Evolutionary conservation across 1,284 basidiomycete species (phyloP).

Genomic region (Irpex sp.): DNA sequence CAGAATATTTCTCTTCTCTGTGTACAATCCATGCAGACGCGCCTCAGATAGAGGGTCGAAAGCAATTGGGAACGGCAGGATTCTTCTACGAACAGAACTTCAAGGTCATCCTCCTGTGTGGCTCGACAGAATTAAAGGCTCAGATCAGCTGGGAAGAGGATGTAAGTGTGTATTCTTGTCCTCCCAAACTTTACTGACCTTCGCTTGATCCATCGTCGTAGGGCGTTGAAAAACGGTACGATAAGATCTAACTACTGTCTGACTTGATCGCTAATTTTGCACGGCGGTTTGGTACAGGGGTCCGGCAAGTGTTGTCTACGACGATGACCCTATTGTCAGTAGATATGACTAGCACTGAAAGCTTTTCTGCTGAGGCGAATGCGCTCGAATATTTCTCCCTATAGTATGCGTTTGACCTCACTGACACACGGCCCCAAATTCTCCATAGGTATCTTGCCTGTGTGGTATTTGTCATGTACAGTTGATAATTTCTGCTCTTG

Average conservation of each 20-base stretch:
- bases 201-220: constrained; percentile 1
- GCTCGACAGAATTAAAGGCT: constrained; percentile 42
- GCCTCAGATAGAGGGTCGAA: constrained; percentile 24
- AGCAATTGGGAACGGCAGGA: constrained; percentile 15
- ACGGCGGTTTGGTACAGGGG: constrained; percentile 6
- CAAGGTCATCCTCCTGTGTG: constrained; percentile 47
- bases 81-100: constrained; percentile 38
- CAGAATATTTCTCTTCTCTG: constrained; percentile 42
- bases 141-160: constrained; percentile 44
- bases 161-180: constrained; percentile 21
- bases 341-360: background rate
- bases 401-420: too few relatives aligned
- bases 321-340: constrained; percentile 7
- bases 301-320: constrained; percentile 13
- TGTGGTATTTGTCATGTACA: too few relatives aligned
- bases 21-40: constrained; percentile 42
- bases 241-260: background rate
- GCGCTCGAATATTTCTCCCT: too few relatives aligned
- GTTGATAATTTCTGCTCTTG: too few relatives aligned
- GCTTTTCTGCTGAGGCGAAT: background rate
- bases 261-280: background rate
- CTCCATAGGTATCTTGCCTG: too few relatives aligned
- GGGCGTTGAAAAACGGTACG: constrained; percentile 19
- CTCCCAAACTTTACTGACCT: background rate
- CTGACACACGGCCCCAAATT: too few relatives aligned